Evolutionary conservation across 2,329 filamentous ascomycete species (phyloP), one percentile per base, ranked within the genome.

Genomic region (Neurospora crassa): DNA sequence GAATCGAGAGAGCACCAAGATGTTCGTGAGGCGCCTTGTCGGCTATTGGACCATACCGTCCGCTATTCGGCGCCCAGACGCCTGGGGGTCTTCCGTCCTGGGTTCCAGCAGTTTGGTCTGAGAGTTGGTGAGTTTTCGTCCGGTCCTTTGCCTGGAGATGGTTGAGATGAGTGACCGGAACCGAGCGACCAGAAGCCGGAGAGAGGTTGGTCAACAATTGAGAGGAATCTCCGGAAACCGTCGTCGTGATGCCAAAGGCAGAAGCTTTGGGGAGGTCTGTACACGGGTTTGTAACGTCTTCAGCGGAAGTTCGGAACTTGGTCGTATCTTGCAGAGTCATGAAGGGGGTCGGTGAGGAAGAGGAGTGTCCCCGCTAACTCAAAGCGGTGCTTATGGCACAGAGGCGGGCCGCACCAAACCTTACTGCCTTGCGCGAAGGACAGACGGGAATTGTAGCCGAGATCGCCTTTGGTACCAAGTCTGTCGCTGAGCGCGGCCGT

Each of bases 21-120:
- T 73, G 72, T 69, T 77, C 73, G 74, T 69, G 74, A 69, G 74
- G 72, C 68, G 74, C 67, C 41, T 74, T 71, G 67, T 73, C 72
- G 69, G 78, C 74, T 37, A 74, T 78, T 74, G 76, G 73, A 77
- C 74, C 79, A 80, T 80, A 72, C 71, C 77, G 79, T 70, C 75
- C 74, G 69, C 70, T 75, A 42, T 78, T 75, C 43, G 72, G 73
- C 67, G 71, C 69, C 74, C 73, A 74, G 70, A 72, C 72, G 63
- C 67, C 72, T 18, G 70, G 71, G 43, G 73, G 70, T 40, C 75
- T 67, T 47, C 73, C 70, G 45, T 63, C 53, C 16, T 18, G 24
- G 29, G 24, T 37, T 14, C 53, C 53, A 63, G 53, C 53, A 63
- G 29, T 63, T 37, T 34, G 53, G 53, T 29, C 53, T 63, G 53